Conservation (phyloP, 495 filamentous ascomycete genomes). For the Hypomontagnella monticulosa region DNA sequence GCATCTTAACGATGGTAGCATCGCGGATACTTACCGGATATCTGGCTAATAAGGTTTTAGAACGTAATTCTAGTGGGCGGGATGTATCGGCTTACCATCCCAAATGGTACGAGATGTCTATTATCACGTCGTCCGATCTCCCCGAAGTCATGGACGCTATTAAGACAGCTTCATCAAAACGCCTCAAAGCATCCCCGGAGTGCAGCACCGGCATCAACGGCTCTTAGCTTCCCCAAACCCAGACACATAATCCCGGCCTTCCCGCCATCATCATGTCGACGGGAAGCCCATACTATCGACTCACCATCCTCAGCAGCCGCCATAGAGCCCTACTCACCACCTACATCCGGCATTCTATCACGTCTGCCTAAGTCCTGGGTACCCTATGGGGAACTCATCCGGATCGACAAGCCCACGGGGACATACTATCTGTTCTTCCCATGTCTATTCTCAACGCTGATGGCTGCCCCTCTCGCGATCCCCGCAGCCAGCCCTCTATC, state of each 20-base stretch:
- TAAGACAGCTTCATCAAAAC: conserved; percentile 10
- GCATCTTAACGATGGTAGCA: background rate
- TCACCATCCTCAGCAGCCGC: conserved; percentile 28
- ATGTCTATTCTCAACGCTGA: conserved; percentile 87
- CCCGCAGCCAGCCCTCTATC: conserved; percentile 67
- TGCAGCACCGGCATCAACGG: conserved; percentile 9
- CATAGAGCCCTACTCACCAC: conserved; percentile 66
- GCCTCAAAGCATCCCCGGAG: background rate
- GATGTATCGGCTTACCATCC: conserved; percentile 14
- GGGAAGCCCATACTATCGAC: conserved; percentile 39
- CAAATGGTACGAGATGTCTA: conserved; percentile 11
- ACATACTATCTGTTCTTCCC: conserved; percentile 97
- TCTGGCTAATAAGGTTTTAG: conserved; percentile 19
- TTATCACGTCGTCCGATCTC: background rate
- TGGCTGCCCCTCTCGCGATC: conserved; percentile 68
- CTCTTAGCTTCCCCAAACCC: conserved; percentile 37
- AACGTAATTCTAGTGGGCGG: background rate
- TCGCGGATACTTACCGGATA: background rate
- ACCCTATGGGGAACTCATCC: conserved; percentile 92
- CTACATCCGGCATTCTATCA: conserved; percentile 80
- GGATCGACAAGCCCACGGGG: conserved; percentile 93
- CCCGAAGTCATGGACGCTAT: conserved; percentile 2
- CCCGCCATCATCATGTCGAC: conserved; percentile 8
- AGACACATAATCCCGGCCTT: conserved; percentile 26
- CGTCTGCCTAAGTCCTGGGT: conserved; percentile 78